Evolutionary conservation across 108 stramenopile species (phyloP).

Genomic region (Fragilaria crotonensis): DNA sequence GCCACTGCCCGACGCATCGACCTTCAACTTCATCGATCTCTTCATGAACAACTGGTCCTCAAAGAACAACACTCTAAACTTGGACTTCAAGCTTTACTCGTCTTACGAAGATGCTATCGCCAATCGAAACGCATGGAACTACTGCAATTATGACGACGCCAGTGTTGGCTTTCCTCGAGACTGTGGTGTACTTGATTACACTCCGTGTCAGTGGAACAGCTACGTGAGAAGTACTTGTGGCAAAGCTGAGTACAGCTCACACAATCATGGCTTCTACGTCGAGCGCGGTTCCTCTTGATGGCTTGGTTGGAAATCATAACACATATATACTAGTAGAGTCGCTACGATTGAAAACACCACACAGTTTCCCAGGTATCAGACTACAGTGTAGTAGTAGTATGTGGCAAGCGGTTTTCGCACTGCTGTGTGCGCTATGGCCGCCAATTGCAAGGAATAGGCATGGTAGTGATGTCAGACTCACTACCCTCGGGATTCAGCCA

Average conservation of each 20-base stretch:
- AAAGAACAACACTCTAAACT: slow-evolving; percentile 8
- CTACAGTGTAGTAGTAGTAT: no score
- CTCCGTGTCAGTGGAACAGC: not conserved
- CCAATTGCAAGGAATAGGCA: no score
- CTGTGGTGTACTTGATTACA: slow-evolving; percentile 4
- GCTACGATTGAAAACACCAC: no score
- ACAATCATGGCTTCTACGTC: not conserved
- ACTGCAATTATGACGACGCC: slow-evolving; percentile 20
- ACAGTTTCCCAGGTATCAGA: no score
- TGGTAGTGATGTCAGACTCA: no score
- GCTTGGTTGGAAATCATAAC: no score
- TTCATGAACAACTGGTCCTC: slow-evolving; percentile 29
- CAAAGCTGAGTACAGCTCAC: not conserved
- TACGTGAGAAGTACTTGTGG: not conserved
- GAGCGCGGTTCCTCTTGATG: no score
- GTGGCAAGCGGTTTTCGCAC: no score
- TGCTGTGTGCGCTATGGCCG: no score
- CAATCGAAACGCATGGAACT: slow-evolving; percentile 15
- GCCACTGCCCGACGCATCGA: slow-evolving; percentile 1
- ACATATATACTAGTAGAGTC: no score
- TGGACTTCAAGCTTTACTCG: slow-evolving; percentile 27
- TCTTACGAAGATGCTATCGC: slow-evolving; percentile 25
- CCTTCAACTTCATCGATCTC: slow-evolving; percentile 20
- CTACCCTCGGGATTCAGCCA: no score
- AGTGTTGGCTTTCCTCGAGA: slow-evolving; percentile 27